A percentile compares a stretch with the other conserved stretches of the same genome.
Evolutionary conservation across 202 grass and related monocot genomes (phyloP).

Genomic region (Panicum hallii): DNA sequence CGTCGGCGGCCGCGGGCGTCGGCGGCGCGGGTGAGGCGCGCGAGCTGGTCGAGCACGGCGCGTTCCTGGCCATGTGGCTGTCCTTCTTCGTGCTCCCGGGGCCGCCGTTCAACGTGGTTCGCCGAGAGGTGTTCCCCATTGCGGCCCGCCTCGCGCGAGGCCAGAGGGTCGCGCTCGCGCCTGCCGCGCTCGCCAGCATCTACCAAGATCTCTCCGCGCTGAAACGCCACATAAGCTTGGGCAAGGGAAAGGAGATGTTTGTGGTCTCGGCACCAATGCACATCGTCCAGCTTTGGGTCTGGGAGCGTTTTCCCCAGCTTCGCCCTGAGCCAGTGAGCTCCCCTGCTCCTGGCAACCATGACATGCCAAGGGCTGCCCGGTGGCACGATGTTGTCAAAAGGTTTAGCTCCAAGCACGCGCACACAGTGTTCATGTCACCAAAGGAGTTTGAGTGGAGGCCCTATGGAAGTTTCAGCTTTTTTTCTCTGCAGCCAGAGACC

Average conservation of each 20-base stretch:
- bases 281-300: slow-evolving; percentile 68
- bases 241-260: slow-evolving; percentile 33
- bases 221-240: slow-evolving; percentile 39
- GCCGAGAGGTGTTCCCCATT: slow-evolving; percentile 44
- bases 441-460: slow-evolving; percentile 60
- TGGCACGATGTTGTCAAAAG: slow-evolving; percentile 48
- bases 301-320: slow-evolving; percentile 57
- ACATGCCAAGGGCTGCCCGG: slow-evolving; percentile 41
- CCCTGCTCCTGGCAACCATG: not conserved
- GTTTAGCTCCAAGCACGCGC: slow-evolving; percentile 12
- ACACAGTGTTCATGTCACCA: slow-evolving; percentile 45
- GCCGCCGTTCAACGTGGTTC: slow-evolving; percentile 49
- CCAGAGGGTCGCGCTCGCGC: slow-evolving; percentile 58
- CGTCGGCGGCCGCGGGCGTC: not conserved
- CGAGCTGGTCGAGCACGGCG: slow-evolving; percentile 52
- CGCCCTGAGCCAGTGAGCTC: slow-evolving; percentile 32
- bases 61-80: slow-evolving; percentile 72
- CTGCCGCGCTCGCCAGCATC: slow-evolving; percentile 54
- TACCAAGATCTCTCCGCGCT: slow-evolving; percentile 55
- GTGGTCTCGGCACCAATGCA: slow-evolving; percentile 52
- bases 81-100: slow-evolving; percentile 53
- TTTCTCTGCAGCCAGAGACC: not conserved
- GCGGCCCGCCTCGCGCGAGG: slow-evolving; percentile 55
- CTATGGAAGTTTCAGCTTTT: slow-evolving; percentile 4
- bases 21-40: not conserved